A percentile compares a stretch with the other conserved stretches of the same genome.
Conservation (phyloP, 495 filamentous ascomycete genomes). For the Trichoderma reesei region DNA sequence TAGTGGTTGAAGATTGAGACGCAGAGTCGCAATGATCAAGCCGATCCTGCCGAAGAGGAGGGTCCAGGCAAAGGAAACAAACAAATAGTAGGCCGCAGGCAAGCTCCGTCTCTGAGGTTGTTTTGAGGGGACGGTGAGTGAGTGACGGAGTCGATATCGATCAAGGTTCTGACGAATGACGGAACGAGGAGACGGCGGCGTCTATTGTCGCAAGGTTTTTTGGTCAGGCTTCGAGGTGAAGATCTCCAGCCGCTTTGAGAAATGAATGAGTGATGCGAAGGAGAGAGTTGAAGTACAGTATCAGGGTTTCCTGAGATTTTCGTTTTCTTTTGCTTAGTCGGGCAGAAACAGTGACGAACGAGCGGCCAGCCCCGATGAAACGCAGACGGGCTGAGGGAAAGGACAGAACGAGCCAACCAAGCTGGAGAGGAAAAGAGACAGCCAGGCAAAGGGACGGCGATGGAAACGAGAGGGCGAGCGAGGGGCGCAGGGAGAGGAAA, state of each 20-base stretch:
- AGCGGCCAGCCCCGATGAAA: not conserved
- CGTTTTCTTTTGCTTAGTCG: not conserved
- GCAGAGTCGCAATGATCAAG: not conserved
- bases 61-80: not conserved
- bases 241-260: not conserved
- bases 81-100: not conserved
- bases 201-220: too few species aligned
- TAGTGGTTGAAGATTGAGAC: conserved; percentile 4
- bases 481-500: conserved; percentile 1
- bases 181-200: too few species aligned
- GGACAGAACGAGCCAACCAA: not conserved
- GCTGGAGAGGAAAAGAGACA: not conserved
- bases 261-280: not conserved
- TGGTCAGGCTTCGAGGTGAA: too few species aligned
- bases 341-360: not conserved
- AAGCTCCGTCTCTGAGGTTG: too few species aligned
- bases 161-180: not conserved
- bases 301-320: not conserved
- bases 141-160: not conserved
- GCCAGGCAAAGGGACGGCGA: not conserved
- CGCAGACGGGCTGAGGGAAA: not conserved
- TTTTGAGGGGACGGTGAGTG: not conserved
- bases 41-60: not conserved
- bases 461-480: not conserved
- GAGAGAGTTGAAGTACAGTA: not conserved